These are phyloP conservation scores for Blepharisma japonicum DNA, from an alignment of 73 alveolate species.

Conservation along the genomic window DNA sequence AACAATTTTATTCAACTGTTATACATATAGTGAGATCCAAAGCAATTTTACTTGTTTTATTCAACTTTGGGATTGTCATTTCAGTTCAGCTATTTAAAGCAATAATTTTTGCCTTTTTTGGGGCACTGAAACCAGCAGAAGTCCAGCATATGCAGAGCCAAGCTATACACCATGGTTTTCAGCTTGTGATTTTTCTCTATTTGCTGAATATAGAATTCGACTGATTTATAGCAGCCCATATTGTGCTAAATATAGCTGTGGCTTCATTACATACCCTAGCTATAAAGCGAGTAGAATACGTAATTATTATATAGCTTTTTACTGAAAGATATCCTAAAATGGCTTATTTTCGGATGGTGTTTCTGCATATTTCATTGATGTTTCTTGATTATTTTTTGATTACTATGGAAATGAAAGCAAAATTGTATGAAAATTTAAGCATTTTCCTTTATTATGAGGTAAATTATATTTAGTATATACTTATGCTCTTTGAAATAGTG, in stretches of 20 bases:
- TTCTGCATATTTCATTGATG: not conserved
- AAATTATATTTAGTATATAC: not conserved
- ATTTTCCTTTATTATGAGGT: not conserved
- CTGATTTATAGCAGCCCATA: not conserved
- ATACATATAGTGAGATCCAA: slow-evolving; percentile 4
- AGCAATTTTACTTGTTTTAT: not conserved
- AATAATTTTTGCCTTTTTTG: not conserved
- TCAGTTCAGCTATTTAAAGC: not conserved
- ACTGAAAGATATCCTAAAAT: slow-evolving; percentile 12
- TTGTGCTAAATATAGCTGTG: slow-evolving; percentile 7
- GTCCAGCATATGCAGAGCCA: slow-evolving; percentile 23
- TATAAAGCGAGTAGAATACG: slow-evolving; percentile 28
- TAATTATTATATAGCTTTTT: slow-evolving; percentile 7
- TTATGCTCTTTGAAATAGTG: not conserved
- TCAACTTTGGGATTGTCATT: not conserved
- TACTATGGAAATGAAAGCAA: not conserved
- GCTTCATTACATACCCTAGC: slow-evolving; percentile 12
- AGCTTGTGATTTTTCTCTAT: not conserved
- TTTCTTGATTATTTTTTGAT: not conserved
- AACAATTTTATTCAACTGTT: slow-evolving; percentile 11
- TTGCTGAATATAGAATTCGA: slow-evolving; percentile 7
- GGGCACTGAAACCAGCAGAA: slow-evolving; percentile 10
- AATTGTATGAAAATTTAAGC: not conserved
- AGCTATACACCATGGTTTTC: slow-evolving; percentile 20
- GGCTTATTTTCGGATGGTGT: not conserved